Evolutionary conservation across 2,329 filamentous ascomycete species (phyloP).

Genomic region (Metarhizium guizhouense): DNA sequence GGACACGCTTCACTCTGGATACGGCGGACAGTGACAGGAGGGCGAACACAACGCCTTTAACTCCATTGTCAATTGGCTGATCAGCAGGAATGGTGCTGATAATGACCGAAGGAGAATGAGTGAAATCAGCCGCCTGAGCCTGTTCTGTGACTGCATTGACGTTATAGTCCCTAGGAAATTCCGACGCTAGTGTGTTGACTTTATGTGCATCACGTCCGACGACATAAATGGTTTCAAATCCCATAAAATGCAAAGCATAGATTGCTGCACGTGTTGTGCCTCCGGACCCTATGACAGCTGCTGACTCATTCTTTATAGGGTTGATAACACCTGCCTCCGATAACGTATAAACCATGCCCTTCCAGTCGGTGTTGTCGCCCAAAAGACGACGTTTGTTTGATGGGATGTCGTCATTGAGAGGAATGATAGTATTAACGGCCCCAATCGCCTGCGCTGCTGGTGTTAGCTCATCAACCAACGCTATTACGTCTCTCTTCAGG

Average conservation of each 20-base stretch:
- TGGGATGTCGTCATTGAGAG: conserved; percentile 28
- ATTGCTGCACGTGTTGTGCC: conserved; percentile 89
- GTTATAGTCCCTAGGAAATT: conserved; percentile 67
- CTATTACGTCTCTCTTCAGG: conserved; percentile 81
- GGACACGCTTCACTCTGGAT: conserved; percentile 39
- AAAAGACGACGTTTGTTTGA: conserved; percentile 46
- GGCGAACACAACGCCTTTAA: conserved; percentile 55
- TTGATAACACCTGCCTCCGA: conserved; percentile 53
- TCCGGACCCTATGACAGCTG: conserved; percentile 80
- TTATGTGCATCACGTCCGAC: conserved; percentile 68
- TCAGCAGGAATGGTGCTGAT: conserved; percentile 90
- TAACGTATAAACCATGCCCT: conserved; percentile 78
- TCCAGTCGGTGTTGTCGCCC: conserved; percentile 94
- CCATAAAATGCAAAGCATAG: conserved; percentile 76
- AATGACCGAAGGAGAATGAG: conserved; percentile 54
- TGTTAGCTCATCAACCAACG: conserved; percentile 69
- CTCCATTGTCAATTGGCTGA: conserved; percentile 63
- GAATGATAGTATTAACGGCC: conserved; percentile 89
- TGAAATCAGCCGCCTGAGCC: conserved; percentile 35
- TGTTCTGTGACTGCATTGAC: conserved; percentile 51
- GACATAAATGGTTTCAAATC: conserved; percentile 78
- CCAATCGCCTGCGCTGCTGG: conserved; percentile 75
- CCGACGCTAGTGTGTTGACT: conserved; percentile 55
- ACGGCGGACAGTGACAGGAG: conserved; percentile 32
- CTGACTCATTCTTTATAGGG: conserved; percentile 34